Conservation (phyloP, 176 grass and related monocot species). For the Rhynchospora breviuscula region DNA sequence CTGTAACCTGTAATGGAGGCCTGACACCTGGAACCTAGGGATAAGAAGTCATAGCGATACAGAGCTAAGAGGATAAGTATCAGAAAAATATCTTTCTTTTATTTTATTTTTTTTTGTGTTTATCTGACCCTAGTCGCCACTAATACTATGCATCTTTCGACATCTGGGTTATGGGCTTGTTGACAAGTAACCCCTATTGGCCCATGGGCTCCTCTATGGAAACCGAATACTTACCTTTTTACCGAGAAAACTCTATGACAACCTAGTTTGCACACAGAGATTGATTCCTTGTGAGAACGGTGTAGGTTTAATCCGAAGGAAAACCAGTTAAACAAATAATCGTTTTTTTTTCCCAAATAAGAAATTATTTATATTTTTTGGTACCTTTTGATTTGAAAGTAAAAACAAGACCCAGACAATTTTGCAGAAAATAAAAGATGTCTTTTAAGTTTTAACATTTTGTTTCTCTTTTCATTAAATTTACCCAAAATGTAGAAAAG, state of each 20-base stretch:
- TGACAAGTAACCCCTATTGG: background rate
- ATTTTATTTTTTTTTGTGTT: no score
- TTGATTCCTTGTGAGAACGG: background rate
- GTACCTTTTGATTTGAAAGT: background rate
- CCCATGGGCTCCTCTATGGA: background rate
- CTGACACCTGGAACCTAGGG: background rate
- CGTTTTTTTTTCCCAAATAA: background rate
- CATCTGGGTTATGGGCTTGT: background rate
- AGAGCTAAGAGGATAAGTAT: background rate
- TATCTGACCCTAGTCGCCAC: no score
- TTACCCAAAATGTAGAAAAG: background rate
- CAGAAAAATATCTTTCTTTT: background rate
- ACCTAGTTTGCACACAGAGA: background rate
- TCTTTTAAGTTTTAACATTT: background rate
- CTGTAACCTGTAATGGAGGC: background rate
- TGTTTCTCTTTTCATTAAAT: background rate
- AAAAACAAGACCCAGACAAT: background rate
- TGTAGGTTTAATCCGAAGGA: background rate
- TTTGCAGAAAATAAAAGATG: no score
- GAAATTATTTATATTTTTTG: background rate
- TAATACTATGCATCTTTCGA: background rate
- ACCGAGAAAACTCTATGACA: background rate
- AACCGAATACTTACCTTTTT: background rate
- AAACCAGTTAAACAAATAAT: background rate
- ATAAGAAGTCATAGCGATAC: background rate